Evolutionary conservation across 208 protist genomes (phyloP).

Genomic region (Trypanosoma avium): DNA sequence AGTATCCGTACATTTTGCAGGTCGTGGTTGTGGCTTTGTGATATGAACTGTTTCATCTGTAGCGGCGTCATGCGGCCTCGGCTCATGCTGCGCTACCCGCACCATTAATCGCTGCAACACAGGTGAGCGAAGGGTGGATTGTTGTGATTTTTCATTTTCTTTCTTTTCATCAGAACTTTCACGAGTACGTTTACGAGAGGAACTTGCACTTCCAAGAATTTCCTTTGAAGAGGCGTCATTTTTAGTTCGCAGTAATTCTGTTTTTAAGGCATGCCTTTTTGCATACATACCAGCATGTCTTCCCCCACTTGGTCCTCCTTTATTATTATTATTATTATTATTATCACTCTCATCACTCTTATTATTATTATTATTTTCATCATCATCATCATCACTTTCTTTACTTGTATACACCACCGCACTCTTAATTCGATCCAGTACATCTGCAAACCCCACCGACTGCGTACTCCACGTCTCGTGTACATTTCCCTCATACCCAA

Average conservation of each 20-base stretch:
- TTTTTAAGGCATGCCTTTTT: constrained; percentile 85
- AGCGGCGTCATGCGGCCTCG: constrained; percentile 46
- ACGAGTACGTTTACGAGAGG: constrained; percentile 33
- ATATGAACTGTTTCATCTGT: constrained; percentile 44
- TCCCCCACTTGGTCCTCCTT: constrained; percentile 36
- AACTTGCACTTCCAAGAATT: constrained; percentile 63
- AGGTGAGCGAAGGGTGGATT: constrained; percentile 59
- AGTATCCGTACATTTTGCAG: constrained; percentile 75
- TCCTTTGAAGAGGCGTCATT: constrained; percentile 37
- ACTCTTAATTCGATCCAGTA: constrained; percentile 72
- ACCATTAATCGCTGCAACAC: constrained; percentile 72
- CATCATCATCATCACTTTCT: constrained; percentile 31
- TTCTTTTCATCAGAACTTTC: constrained; percentile 5
- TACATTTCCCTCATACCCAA: constrained; percentile 83
- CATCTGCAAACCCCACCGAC: constrained; percentile 86
- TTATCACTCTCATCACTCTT: not conserved
- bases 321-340: constrained; percentile 5
- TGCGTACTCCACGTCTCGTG: constrained; percentile 85
- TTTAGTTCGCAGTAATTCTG: constrained; percentile 59
- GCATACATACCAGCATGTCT: constrained; percentile 80
- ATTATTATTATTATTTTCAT: constrained; percentile 9
- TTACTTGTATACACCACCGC: constrained; percentile 29
- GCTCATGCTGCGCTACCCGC: constrained; percentile 65
- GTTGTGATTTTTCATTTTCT: constrained; percentile 4
- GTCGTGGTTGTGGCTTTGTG: constrained; percentile 77